Evolutionary conservation across 305 asterid species (phyloP).

Genomic region (Solanum hybrid): DNA sequence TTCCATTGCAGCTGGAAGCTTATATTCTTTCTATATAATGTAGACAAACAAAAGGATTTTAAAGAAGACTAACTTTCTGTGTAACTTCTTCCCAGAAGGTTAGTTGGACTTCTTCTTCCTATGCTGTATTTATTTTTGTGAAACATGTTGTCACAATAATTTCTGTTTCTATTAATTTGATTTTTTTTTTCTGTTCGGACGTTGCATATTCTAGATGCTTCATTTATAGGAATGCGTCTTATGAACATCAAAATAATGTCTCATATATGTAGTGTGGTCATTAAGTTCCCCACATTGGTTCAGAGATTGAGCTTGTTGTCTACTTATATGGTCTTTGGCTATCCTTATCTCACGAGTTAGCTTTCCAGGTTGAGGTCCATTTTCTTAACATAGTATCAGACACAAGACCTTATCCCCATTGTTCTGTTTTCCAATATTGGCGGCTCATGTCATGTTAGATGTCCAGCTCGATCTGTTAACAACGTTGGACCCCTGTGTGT

Average conservation of each 20-base stretch:
- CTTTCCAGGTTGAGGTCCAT: background rate
- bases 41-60: background rate
- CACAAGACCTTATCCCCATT: background rate
- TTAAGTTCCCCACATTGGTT: background rate
- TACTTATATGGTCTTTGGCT: background rate
- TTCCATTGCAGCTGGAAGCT: background rate
- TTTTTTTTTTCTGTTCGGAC: background rate
- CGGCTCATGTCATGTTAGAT: background rate
- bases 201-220: background rate
- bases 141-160: background rate
- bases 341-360: background rate
- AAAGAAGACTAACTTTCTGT: background rate
- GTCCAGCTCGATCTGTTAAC: background rate
- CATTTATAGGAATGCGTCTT: background rate
- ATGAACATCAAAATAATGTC: background rate
- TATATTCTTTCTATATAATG: background rate
- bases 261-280: background rate
- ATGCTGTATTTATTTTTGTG: background rate
- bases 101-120: background rate
- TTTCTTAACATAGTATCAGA: background rate
- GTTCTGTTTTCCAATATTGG: background rate
- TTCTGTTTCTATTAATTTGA: background rate
- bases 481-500: background rate
- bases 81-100: background rate
- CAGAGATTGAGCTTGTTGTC: background rate